Conservation (phyloP, 1,284 basidiomycete species). For the Cystobasidium pallidum region DNA sequence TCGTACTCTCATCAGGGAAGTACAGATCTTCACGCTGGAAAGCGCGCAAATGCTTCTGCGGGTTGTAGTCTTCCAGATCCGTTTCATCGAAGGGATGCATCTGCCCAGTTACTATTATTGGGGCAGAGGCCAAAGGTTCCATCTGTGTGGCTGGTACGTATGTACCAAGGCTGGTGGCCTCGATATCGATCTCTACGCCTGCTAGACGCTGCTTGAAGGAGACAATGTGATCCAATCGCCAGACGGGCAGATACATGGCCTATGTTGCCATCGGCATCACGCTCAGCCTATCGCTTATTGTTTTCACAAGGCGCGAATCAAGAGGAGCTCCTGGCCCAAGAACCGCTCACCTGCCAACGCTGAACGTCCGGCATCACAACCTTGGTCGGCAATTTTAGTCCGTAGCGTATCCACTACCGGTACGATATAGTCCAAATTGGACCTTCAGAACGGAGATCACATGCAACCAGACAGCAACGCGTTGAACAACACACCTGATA, state of each 20-base stretch:
- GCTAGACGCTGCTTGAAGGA: slow-evolving; percentile 4
- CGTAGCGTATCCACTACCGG: too few species aligned
- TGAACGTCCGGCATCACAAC: not conserved
- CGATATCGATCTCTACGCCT: not conserved
- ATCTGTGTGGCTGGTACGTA: not conserved
- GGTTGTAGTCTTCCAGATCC: not conserved
- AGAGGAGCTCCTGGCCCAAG: not conserved
- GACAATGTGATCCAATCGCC: slow-evolving; percentile 4
- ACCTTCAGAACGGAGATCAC: too few species aligned
- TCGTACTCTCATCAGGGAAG: not conserved
- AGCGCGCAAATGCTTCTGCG: not conserved
- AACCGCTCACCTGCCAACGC: slow-evolving; percentile 1
- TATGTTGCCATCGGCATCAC: not conserved
- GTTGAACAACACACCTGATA: not conserved
- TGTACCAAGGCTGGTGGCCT: not conserved
- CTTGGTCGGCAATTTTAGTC: not conserved
- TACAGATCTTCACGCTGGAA: slow-evolving; percentile 7
- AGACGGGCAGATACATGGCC: slow-evolving; percentile 39
- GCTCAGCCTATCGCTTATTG: too few species aligned
- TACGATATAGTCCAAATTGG: too few species aligned
- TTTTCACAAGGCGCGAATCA: too few species aligned
- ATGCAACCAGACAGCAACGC: too few species aligned
- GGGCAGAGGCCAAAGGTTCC: not conserved
- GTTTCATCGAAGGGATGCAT: not conserved
- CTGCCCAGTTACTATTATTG: too few species aligned